Conservation (phyloP, 805 yeast species). For the Candida yuanshanica region DNA sequence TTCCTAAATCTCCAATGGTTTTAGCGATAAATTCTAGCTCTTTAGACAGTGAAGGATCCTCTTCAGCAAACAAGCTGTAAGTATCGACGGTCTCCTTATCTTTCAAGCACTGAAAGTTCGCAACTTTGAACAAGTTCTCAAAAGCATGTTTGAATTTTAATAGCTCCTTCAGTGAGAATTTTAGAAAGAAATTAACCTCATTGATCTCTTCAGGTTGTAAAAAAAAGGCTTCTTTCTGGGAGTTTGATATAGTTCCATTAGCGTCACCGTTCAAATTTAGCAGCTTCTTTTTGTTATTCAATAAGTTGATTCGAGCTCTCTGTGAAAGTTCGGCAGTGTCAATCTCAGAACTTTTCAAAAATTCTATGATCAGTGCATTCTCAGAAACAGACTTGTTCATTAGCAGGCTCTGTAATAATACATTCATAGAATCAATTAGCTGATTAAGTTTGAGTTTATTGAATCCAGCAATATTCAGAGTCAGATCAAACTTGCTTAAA, state of each 20-base stretch:
- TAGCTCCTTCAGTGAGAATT: constrained; percentile 41
- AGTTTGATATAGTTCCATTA: not conserved
- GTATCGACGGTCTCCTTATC: constrained; percentile 17
- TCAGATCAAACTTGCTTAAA: constrained; percentile 15
- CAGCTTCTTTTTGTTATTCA: constrained; percentile 25
- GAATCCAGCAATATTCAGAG: constrained; percentile 21
- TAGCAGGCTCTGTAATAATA: constrained; percentile 38
- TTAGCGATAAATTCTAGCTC: constrained; percentile 19
- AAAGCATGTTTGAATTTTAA: constrained; percentile 25
- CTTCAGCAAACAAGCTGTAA: constrained; percentile 6
- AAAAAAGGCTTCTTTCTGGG: constrained; percentile 10
- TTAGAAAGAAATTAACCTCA: constrained; percentile 44
- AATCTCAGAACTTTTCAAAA: constrained; percentile 28
- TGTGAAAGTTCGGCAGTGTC: constrained; percentile 31
- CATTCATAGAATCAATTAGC: constrained; percentile 42
- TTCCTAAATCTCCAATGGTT: constrained; percentile 8
- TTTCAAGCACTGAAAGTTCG: constrained; percentile 24
- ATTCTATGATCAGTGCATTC: constrained; percentile 39
- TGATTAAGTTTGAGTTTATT: constrained; percentile 44
- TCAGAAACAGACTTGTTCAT: constrained; percentile 31
- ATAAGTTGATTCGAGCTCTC: constrained; percentile 22
- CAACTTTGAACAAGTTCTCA: constrained; percentile 32
- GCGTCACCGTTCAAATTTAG: constrained; percentile 8
- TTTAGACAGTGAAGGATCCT: not conserved
- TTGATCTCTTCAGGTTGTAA: constrained; percentile 32